These are phyloP conservation scores for Termitomyces heimii DNA, from an alignment of 768 basidiomycete genomes.

Conservation along the genomic window DNA sequence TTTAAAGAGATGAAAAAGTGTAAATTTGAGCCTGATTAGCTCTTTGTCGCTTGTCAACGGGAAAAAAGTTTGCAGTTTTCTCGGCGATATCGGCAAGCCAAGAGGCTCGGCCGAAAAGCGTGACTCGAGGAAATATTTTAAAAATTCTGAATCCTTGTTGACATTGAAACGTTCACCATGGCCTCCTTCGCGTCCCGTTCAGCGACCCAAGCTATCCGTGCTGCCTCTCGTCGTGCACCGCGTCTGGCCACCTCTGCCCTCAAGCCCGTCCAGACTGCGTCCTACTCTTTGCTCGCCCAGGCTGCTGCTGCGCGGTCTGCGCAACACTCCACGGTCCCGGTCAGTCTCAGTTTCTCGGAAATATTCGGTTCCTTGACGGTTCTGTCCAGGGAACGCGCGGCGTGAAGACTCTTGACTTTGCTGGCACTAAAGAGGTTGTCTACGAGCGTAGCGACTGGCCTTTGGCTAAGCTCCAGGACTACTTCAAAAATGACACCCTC, in stretches of 20 bases:
- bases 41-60: not conserved
- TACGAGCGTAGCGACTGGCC: slow-evolving; percentile 99
- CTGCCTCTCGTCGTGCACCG: slow-evolving; percentile 61
- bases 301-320: slow-evolving; percentile 36
- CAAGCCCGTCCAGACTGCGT: slow-evolving; percentile 45
- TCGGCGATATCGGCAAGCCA: slow-evolving; percentile 17
- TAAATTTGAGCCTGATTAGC: not conserved
- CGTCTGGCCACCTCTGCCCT: slow-evolving; percentile 35
- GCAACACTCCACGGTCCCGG: slow-evolving; percentile 25
- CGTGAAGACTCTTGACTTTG: slow-evolving; percentile 94
- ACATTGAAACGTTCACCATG: slow-evolving; percentile 40
- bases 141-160: slow-evolving; percentile 12
- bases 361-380: slow-evolving; percentile 6
- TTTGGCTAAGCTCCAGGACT: slow-evolving; percentile 94
- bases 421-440: slow-evolving; percentile 87
- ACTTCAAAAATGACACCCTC: slow-evolving; percentile 99
- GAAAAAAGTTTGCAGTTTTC: not conserved
- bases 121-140: slow-evolving; percentile 11
- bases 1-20: not conserved
- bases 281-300: slow-evolving; percentile 64
- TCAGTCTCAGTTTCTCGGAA: slow-evolving; percentile 15
- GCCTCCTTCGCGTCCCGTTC: slow-evolving; percentile 61
- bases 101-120: slow-evolving; percentile 20
- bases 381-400: slow-evolving; percentile 57
- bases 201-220: slow-evolving; percentile 54